Percentiles rank a stretch among this genome's conserved stretches.
These are phyloP conservation scores for Alternaria longipes DNA, from an alignment of 2,329 filamentous ascomycete genomes.

Conservation along the genomic window DNA sequence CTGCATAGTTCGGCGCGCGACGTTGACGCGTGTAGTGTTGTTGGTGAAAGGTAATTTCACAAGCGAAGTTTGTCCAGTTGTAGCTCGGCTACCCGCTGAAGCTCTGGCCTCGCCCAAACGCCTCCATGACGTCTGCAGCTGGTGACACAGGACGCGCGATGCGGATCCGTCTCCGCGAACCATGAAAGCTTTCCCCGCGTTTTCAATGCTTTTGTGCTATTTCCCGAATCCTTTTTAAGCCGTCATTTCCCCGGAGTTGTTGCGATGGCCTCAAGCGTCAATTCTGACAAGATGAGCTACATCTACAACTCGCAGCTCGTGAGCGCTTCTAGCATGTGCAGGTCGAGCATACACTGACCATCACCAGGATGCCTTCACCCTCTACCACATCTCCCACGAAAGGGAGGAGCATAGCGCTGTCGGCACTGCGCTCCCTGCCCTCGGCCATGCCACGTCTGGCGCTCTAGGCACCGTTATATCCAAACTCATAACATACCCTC, in stretches of 20 bases:
- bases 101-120: slow-evolving; percentile 21
- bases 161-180: slow-evolving; percentile 30
- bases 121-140: slow-evolving; percentile 35
- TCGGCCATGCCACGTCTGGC: slow-evolving; percentile 84
- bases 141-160: slow-evolving; percentile 25
- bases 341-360: slow-evolving; percentile 3
- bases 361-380: slow-evolving; percentile 52
- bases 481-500: slow-evolving; percentile 80
- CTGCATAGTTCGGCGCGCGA: not conserved
- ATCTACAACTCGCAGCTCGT: slow-evolving; percentile 58
- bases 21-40: slow-evolving; percentile 4
- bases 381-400: slow-evolving; percentile 55
- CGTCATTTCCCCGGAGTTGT: not conserved
- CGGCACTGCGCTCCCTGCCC: slow-evolving; percentile 69
- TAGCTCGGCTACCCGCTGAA: slow-evolving; percentile 30
- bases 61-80: slow-evolving; percentile 20
- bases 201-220: slow-evolving; percentile 10
- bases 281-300: slow-evolving; percentile 38
- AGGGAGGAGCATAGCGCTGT: slow-evolving; percentile 35
- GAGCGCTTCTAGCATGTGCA: slow-evolving; percentile 18
- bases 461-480: slow-evolving; percentile 80
- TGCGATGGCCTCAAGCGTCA: slow-evolving; percentile 17
- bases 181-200: slow-evolving; percentile 35
- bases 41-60: slow-evolving; percentile 19
- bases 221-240: slow-evolving; percentile 3